phyloP scores from a whole-genome alignment of 768 basidiomycete species.

The Lentinus tigrinus region DNA sequence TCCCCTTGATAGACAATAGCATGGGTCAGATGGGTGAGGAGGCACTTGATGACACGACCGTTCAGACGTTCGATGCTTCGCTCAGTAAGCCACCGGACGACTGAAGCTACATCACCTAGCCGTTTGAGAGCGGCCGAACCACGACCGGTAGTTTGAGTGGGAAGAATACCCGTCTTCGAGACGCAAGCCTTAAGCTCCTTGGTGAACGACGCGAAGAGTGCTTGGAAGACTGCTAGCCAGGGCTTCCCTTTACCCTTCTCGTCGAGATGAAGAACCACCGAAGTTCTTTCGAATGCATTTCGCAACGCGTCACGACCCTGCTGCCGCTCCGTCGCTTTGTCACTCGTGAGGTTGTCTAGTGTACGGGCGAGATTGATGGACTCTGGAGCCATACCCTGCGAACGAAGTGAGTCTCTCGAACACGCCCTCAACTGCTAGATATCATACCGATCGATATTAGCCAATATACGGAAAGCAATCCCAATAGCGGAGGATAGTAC shows the following conservation, averaged over 20 bases:
- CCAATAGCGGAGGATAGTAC: no score
- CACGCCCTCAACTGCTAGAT: background rate
- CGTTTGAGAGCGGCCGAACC: constrained; percentile 52
- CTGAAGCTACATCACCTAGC: constrained; percentile 62
- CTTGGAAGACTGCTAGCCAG: constrained; percentile 73
- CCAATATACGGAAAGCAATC: no score
- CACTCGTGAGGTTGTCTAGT: constrained; percentile 52
- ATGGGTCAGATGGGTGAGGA: constrained; percentile 66
- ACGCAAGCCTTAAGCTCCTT: constrained; percentile 53
- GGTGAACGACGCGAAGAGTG: constrained; percentile 64
- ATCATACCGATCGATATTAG: background rate
- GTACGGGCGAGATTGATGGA: constrained; percentile 38
- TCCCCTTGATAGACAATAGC: constrained; percentile 52
- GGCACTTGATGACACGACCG: constrained; percentile 49
- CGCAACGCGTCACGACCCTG: constrained; percentile 57
- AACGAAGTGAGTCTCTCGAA: background rate
- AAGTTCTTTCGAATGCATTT: constrained; percentile 48
- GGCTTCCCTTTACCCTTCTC: constrained; percentile 34
- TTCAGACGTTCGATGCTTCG: constrained; percentile 55
- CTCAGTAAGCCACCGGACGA: constrained; percentile 74
- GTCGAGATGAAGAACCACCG: constrained; percentile 43
- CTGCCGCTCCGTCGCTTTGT: constrained; percentile 69
- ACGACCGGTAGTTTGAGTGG: constrained; percentile 38
- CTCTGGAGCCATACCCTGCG: constrained; percentile 3
- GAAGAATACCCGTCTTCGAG: constrained; percentile 37